These are phyloP conservation scores for Trametes pubescens DNA, from an alignment of 1,284 basidiomycete species.

Conservation along the genomic window DNA sequence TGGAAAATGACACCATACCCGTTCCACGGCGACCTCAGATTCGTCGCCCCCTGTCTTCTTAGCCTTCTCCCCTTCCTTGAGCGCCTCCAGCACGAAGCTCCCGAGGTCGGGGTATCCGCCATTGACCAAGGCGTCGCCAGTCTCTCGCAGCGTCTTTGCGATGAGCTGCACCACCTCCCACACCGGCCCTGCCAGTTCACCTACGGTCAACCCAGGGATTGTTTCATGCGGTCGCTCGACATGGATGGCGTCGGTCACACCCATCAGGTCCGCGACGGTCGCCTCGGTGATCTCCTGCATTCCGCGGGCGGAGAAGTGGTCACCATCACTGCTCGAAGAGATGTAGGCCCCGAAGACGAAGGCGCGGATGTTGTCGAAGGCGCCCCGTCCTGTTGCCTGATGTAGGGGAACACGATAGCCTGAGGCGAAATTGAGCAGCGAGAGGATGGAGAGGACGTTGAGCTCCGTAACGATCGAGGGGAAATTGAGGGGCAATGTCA, in stretches of 20 bases:
- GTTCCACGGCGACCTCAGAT: slow-evolving; percentile 68
- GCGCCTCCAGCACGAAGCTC: slow-evolving; percentile 70
- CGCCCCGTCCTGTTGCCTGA: slow-evolving; percentile 72
- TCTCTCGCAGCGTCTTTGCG: slow-evolving; percentile 70
- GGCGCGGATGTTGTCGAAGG: slow-evolving; percentile 81
- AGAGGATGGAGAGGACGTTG: slow-evolving; percentile 76
- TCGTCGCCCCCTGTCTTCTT: slow-evolving; percentile 46
- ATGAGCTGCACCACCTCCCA: slow-evolving; percentile 79
- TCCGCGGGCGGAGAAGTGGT: slow-evolving; percentile 73
- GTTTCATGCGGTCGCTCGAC: slow-evolving; percentile 75
- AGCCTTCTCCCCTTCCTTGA: slow-evolving; percentile 62
- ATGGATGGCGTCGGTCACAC: slow-evolving; percentile 63
- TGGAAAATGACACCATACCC: slow-evolving; percentile 48
- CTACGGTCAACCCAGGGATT: slow-evolving; percentile 77
- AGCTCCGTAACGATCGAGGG: slow-evolving; percentile 73
- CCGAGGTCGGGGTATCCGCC: slow-evolving; percentile 76
- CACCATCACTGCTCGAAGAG: slow-evolving; percentile 58
- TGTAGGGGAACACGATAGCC: slow-evolving; percentile 81
- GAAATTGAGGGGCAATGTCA: slow-evolving; percentile 81
- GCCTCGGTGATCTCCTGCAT: slow-evolving; percentile 60
- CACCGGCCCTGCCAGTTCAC: slow-evolving; percentile 77
- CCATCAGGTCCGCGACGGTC: slow-evolving; percentile 78
- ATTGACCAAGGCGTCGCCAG: slow-evolving; percentile 71
- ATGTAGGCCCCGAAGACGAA: slow-evolving; percentile 78
- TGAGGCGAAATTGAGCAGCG: slow-evolving; percentile 82